A percentile compares a stretch with the other conserved stretches of the same genome.
Conservation (phyloP, 2,329 filamentous ascomycete species). For the Paraconiothyrium brasiliense region DNA sequence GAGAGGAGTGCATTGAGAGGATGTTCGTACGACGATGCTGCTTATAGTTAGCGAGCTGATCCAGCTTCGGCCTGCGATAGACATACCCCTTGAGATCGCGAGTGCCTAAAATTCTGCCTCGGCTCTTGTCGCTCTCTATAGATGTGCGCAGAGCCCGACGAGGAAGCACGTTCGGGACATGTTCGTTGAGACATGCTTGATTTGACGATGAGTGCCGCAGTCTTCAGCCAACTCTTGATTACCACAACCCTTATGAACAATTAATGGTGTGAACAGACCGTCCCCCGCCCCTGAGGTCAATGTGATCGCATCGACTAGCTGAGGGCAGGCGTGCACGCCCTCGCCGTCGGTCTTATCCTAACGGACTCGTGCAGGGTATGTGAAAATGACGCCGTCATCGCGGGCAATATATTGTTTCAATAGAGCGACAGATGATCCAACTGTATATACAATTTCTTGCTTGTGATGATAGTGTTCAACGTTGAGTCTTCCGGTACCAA, state of each 20-base stretch:
- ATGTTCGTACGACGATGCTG: constrained; percentile 1
- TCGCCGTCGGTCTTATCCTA: background rate
- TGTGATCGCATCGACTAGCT: background rate
- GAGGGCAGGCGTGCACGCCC: background rate
- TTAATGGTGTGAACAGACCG: background rate
- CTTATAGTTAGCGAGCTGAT: background rate
- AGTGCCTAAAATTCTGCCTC: background rate
- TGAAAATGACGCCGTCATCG: too few relatives aligned
- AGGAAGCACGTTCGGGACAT: background rate
- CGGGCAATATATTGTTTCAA: background rate
- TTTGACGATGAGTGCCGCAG: too few relatives aligned
- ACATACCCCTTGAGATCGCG: constrained; percentile 1
- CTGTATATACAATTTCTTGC: too few relatives aligned
- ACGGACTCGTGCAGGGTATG: background rate
- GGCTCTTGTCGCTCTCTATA: background rate
- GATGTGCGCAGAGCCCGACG: background rate
- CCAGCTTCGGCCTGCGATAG: background rate
- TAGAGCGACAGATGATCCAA: background rate
- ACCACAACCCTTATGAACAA: too few relatives aligned
- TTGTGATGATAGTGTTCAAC: background rate
- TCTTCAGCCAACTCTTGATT: too few relatives aligned
- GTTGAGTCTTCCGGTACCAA: constrained; percentile 8
- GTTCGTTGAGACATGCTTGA: background rate
- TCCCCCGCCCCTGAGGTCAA: background rate
- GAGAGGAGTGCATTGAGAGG: background rate